Percentiles rank a stretch among this genome's conserved stretches.
Conservation (phyloP, 306 rosid species). For the Sophora flavescens region DNA sequence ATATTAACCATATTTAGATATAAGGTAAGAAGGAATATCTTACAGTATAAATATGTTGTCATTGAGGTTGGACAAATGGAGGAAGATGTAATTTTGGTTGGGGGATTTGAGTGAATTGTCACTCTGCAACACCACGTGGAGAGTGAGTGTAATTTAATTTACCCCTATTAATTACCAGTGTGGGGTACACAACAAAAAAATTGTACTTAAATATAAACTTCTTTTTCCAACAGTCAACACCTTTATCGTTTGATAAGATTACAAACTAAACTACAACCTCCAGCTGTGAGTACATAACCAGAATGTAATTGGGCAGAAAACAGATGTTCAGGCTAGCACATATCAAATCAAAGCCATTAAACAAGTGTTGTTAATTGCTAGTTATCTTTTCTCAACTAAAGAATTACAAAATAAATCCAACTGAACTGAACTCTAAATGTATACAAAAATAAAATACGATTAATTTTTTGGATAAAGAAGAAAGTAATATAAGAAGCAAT, state of each 20-base stretch:
- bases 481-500: slow-evolving; percentile 30
- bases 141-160: slow-evolving; percentile 19
- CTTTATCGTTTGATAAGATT: slow-evolving; percentile 22
- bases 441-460: neutral
- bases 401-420: slow-evolving; percentile 27
- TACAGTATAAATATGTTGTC: slow-evolving; percentile 12
- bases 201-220: neutral
- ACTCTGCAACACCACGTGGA: neutral
- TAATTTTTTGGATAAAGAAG: slow-evolving; percentile 21
- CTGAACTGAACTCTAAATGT: slow-evolving; percentile 30
- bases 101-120: neutral
- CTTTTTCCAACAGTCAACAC: neutral
- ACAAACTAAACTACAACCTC: slow-evolving; percentile 8
- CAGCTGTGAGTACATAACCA: neutral
- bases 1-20: neutral
- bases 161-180: neutral
- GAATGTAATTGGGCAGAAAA: neutral
- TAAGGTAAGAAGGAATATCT: slow-evolving; percentile 16
- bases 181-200: neutral
- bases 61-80: neutral
- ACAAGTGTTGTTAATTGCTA: neutral
- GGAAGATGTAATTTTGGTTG: slow-evolving; percentile 13
- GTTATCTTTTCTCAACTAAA: neutral
- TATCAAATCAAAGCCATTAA: slow-evolving; percentile 28
- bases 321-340: slow-evolving; percentile 13